phyloP scores from a whole-genome alignment of 768 basidiomycete species.

The Solioccasus polychromus region DNA sequence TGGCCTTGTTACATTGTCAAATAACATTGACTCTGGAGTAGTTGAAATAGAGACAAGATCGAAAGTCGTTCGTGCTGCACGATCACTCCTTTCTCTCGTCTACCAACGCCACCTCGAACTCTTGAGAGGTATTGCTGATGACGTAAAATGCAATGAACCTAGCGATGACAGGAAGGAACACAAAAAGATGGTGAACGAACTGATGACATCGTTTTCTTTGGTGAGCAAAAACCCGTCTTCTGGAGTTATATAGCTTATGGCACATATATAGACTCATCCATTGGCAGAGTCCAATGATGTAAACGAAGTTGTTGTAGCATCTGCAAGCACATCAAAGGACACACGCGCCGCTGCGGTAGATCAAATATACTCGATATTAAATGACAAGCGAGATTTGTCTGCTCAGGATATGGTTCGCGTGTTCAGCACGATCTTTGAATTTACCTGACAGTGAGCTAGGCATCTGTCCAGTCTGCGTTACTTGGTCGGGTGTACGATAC shows the following conservation, averaged over 20 bases:
- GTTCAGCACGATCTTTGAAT: background rate
- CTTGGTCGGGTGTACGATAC: constrained; percentile 68
- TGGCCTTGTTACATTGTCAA: constrained; percentile 13
- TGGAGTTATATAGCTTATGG: background rate
- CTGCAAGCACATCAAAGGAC: constrained; percentile 58
- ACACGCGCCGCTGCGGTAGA: constrained; percentile 60
- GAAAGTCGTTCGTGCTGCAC: constrained; percentile 11
- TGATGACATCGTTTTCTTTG: constrained; percentile 54
- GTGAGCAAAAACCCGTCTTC: constrained; percentile 32
- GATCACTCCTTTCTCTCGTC: constrained; percentile 49
- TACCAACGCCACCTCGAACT: constrained; percentile 63
- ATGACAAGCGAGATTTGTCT: constrained; percentile 23
- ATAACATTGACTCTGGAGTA: background rate
- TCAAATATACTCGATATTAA: constrained; percentile 45
- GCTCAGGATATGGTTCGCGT: constrained; percentile 35
- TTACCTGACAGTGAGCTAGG: constrained; percentile 33
- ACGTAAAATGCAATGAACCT: constrained; percentile 31
- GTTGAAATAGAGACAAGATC: constrained; percentile 6
- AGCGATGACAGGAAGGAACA: too few relatives aligned
- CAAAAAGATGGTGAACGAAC: constrained; percentile 21
- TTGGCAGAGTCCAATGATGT: constrained; percentile 31
- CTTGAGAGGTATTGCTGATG: constrained; percentile 42
- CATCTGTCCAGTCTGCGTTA: constrained; percentile 60
- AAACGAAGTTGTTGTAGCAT: constrained; percentile 48
- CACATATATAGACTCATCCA: constrained; percentile 19